Percentiles rank a stretch among this genome's conserved stretches.
These are phyloP conservation scores for Platismatia glauca DNA, from an alignment of 495 filamentous ascomycete species.

Conservation along the genomic window DNA sequence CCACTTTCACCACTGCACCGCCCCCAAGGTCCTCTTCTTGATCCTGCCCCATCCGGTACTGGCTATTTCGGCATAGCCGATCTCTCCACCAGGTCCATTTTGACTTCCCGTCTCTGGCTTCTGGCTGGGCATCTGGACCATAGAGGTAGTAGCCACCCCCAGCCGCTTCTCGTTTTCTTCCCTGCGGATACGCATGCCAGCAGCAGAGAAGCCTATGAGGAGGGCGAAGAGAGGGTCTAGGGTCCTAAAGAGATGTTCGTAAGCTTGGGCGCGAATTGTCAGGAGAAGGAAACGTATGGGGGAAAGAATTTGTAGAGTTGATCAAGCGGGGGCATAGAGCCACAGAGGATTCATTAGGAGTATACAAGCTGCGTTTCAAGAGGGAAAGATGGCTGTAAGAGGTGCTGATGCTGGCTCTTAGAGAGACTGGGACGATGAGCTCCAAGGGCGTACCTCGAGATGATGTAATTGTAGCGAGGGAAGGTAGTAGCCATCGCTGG, in stretches of 20 bases:
- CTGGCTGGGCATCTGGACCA: slow-evolving; percentile 27
- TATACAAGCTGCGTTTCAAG: background rate
- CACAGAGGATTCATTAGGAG: background rate
- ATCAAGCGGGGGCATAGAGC: background rate
- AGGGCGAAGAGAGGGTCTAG: slow-evolving; percentile 84
- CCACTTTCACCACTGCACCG: background rate
- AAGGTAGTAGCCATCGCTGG: slow-evolving; percentile 9
- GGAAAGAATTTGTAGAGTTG: background rate
- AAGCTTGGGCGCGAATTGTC: background rate
- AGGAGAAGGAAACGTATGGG: background rate
- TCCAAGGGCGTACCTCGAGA: slow-evolving; percentile 12
- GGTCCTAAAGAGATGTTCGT: slow-evolving; percentile 36
- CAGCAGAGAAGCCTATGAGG: slow-evolving; percentile 60
- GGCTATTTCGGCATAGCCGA: slow-evolving; percentile 29
- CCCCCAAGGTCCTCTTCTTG: background rate
- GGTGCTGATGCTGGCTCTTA: background rate
- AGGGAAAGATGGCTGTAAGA: background rate
- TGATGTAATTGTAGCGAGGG: slow-evolving; percentile 15
- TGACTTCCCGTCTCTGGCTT: slow-evolving; percentile 24
- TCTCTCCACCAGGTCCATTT: slow-evolving; percentile 22
- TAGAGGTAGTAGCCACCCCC: slow-evolving; percentile 29
- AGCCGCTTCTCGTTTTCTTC: slow-evolving; percentile 61
- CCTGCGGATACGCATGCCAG: slow-evolving; percentile 54
- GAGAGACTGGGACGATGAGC: background rate
- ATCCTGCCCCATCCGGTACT: slow-evolving; percentile 22